A percentile compares a stretch with the other conserved stretches of the same genome.
phyloP scores from a whole-genome alignment of 352 stramenopile genomes.

The Pythium plurisporium region DNA sequence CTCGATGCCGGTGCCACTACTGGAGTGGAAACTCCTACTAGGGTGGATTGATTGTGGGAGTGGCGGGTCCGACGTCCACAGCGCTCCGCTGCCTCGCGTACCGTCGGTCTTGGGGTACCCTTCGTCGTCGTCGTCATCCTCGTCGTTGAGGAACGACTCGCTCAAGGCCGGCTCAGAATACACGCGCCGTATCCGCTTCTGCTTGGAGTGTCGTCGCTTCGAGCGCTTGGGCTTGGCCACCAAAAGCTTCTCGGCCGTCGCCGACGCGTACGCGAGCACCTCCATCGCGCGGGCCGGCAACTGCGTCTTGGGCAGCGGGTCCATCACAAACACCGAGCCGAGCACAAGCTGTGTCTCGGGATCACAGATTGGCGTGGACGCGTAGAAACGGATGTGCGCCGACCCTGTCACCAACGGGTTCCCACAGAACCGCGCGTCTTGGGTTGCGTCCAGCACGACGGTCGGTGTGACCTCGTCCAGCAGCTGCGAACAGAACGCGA shows the following conservation, averaged over 20 bases:
- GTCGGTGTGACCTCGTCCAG: slow-evolving; percentile 45
- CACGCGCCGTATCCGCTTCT: slow-evolving; percentile 22
- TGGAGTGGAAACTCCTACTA: not conserved
- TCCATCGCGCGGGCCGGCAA: slow-evolving; percentile 56
- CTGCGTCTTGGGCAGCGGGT: slow-evolving; percentile 43
- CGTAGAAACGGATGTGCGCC: slow-evolving; percentile 93
- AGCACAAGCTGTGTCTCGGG: slow-evolving; percentile 49
- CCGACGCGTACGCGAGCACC: slow-evolving; percentile 61
- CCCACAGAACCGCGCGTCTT: slow-evolving; percentile 79
- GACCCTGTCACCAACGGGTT: slow-evolving; percentile 87
- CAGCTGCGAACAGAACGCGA: slow-evolving; percentile 63
- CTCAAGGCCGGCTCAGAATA: slow-evolving; percentile 32
- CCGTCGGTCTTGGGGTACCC: not conserved
- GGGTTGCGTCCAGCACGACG: slow-evolving; percentile 74
- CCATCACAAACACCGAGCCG: slow-evolving; percentile 82
- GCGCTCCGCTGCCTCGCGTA: not conserved
- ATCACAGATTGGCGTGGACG: slow-evolving; percentile 66
- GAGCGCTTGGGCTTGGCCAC: not conserved
- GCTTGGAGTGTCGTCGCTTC: not conserved
- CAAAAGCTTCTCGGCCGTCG: slow-evolving; percentile 40
- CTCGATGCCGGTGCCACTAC: slow-evolving; percentile 14
- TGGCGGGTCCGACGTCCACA: slow-evolving; percentile 12
- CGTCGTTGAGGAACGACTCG: slow-evolving; percentile 16
- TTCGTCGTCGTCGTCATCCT: slow-evolving; percentile 33
- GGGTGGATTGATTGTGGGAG: not conserved